Evolutionary conservation across 345 rosid genomes (phyloP).

Genomic region (Pelargonium nanum): DNA sequence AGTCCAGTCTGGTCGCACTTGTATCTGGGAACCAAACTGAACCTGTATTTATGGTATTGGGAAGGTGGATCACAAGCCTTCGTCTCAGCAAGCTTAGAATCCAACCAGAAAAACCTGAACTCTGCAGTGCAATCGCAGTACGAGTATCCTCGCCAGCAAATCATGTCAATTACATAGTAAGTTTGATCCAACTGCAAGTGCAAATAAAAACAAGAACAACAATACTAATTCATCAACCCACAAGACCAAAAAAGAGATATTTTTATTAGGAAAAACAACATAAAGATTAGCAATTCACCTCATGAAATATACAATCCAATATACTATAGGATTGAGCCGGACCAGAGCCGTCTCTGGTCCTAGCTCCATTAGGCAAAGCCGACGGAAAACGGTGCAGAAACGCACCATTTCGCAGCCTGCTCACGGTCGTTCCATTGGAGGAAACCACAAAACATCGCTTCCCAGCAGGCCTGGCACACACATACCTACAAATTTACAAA

Average conservation of each 20-base stretch:
- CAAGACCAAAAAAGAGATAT: not conserved
- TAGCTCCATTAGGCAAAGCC: slow-evolving; percentile 70
- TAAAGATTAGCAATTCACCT: slow-evolving; percentile 30
- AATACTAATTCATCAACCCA: slow-evolving; percentile 6
- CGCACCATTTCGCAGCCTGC: slow-evolving; percentile 66
- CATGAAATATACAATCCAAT: slow-evolving; percentile 92
- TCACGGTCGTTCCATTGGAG: slow-evolving; percentile 61
- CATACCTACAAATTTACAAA: slow-evolving; percentile 48
- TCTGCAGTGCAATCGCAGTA: slow-evolving; percentile 83
- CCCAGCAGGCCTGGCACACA: slow-evolving; percentile 76
- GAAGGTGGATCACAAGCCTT: slow-evolving; percentile 80
- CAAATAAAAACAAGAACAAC: not conserved
- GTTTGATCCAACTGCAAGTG: slow-evolving; percentile 63
- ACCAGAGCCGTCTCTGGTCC: slow-evolving; percentile 51
- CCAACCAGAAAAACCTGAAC: slow-evolving; percentile 87
- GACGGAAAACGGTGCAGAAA: slow-evolving; percentile 78
- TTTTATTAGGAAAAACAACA: not conserved
- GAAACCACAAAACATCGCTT: slow-evolving; percentile 88
- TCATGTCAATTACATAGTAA: slow-evolving; percentile 84
- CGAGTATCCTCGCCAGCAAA: slow-evolving; percentile 90
- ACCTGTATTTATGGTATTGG: slow-evolving; percentile 53
- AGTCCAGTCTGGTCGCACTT: slow-evolving; percentile 68
- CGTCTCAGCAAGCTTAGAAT: slow-evolving; percentile 81
- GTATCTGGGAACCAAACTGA: slow-evolving; percentile 47
- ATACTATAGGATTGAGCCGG: slow-evolving; percentile 67